Conservation (phyloP, 1,284 basidiomycete genomes). For the Anthracocystis walkeri region DNA sequence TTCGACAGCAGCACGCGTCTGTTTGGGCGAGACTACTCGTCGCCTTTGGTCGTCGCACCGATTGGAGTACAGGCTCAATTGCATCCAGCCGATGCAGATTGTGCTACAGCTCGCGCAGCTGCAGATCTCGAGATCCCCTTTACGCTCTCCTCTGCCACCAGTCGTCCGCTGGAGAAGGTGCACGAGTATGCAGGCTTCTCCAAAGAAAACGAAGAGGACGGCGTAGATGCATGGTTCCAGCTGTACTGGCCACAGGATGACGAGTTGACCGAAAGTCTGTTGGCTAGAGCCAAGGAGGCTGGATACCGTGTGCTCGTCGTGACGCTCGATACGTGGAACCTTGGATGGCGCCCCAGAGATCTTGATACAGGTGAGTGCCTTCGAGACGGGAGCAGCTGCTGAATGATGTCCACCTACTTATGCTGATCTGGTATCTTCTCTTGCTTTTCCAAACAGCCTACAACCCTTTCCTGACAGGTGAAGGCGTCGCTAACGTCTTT, state of each 20-base stretch:
- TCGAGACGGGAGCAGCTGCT: background rate
- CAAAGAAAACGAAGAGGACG: slow-evolving; percentile 23
- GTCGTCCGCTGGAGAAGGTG: slow-evolving; percentile 53
- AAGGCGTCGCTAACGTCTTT: slow-evolving; percentile 61
- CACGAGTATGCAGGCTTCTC: slow-evolving; percentile 34
- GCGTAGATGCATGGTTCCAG: slow-evolving; percentile 60
- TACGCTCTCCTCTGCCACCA: slow-evolving; percentile 56
- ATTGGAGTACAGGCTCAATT: slow-evolving; percentile 62
- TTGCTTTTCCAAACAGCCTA: slow-evolving; percentile 70
- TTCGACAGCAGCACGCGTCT: slow-evolving; percentile 42
- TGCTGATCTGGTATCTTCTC: background rate
- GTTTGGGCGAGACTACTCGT: slow-evolving; percentile 52
- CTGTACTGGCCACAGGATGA: slow-evolving; percentile 74
- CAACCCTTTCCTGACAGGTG: slow-evolving; percentile 76
- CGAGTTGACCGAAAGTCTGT: slow-evolving; percentile 77
- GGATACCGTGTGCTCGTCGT: slow-evolving; percentile 77
- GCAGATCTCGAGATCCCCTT: slow-evolving; percentile 52
- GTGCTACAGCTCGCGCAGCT: slow-evolving; percentile 51
- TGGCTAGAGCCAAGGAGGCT: slow-evolving; percentile 76
- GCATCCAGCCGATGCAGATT: slow-evolving; percentile 43
- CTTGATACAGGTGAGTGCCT: slow-evolving; percentile 33
- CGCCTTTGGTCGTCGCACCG: slow-evolving; percentile 59
- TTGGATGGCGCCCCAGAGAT: slow-evolving; percentile 58
- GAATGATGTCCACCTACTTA: background rate
- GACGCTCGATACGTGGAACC: slow-evolving; percentile 62